These are phyloP conservation scores for Penicillium argentinense DNA, from an alignment of 495 filamentous ascomycete species.

Conservation along the genomic window DNA sequence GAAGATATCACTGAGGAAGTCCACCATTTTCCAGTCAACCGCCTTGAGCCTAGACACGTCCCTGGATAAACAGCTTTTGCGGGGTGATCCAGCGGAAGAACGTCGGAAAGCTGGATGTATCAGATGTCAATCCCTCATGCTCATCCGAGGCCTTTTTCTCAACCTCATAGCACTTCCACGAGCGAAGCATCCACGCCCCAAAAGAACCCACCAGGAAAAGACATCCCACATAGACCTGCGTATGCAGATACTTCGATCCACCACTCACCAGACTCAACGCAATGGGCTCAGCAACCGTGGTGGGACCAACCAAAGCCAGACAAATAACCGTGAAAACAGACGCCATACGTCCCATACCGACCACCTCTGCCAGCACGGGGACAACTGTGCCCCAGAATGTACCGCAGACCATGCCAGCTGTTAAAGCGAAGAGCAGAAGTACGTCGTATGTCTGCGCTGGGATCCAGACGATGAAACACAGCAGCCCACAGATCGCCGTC, in stretches of 20 bases:
- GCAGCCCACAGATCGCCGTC: slow-evolving; percentile 59
- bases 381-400: slow-evolving; percentile 68
- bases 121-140: neutral
- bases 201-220: slow-evolving; percentile 59
- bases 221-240: slow-evolving; percentile 62
- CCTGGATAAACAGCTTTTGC: slow-evolving; percentile 12
- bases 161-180: slow-evolving; percentile 18
- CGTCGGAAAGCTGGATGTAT: slow-evolving; percentile 3
- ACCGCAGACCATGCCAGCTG: slow-evolving; percentile 64
- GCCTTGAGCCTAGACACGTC: no score
- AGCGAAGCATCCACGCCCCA: slow-evolving; percentile 51
- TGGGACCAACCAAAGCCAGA: slow-evolving; percentile 63
- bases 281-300: slow-evolving; percentile 68
- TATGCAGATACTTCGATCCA: slow-evolving; percentile 52
- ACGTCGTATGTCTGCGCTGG: slow-evolving; percentile 59
- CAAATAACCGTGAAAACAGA: slow-evolving; percentile 62
- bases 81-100: slow-evolving; percentile 8
- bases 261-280: slow-evolving; percentile 57
- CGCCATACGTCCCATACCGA: slow-evolving; percentile 62
- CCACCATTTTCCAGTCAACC: no score
- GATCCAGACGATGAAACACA: slow-evolving; percentile 69
- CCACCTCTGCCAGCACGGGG: slow-evolving; percentile 68
- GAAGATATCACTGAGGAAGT: no score
- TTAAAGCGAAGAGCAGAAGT: slow-evolving; percentile 64
- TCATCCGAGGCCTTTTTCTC: slow-evolving; percentile 16